phyloP scores from a whole-genome alignment of 2,329 filamentous ascomycete genomes.

The Paracoccidioides lutzii region DNA sequence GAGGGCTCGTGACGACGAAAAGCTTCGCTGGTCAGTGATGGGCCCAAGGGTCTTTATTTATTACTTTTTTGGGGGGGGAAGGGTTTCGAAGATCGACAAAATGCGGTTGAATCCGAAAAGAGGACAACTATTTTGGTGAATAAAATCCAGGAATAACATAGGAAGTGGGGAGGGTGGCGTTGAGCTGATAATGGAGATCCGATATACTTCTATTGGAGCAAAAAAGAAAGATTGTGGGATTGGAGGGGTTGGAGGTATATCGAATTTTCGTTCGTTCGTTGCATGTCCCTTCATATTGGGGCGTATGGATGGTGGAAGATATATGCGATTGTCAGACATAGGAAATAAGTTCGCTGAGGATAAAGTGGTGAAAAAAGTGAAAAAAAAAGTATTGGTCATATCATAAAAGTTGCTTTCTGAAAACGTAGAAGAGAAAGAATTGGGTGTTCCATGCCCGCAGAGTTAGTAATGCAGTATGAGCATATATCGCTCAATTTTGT shows the following conservation, averaged over 20 bases:
- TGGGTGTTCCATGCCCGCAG: background rate
- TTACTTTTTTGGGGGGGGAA: too few species aligned
- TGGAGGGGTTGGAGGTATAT: background rate
- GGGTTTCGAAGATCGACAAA: too few species aligned
- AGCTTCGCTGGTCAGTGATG: too few species aligned
- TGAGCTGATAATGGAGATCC: background rate
- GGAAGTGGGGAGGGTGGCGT: background rate
- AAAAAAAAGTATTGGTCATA: conserved; percentile 2
- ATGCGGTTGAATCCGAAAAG: background rate
- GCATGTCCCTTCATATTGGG: background rate
- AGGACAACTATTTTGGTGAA: background rate
- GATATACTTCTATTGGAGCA: background rate
- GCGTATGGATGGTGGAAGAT: background rate
- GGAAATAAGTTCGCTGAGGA: conserved; percentile 2
- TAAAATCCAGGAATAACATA: conserved; percentile 1
- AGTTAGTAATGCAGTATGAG: background rate
- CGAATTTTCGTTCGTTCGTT: background rate
- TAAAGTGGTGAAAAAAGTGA: conserved; percentile 3
- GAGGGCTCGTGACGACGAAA: background rate
- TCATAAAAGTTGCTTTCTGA: conserved; percentile 2
- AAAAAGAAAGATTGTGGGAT: background rate
- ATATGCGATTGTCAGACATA: conserved; percentile 2
- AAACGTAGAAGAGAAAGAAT: background rate
- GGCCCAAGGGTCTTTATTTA: too few species aligned
- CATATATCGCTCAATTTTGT: background rate